Base-by-base conservation (phyloP, 2,329 filamentous ascomycete genomes). In the Talaromyces sp. region DNA sequence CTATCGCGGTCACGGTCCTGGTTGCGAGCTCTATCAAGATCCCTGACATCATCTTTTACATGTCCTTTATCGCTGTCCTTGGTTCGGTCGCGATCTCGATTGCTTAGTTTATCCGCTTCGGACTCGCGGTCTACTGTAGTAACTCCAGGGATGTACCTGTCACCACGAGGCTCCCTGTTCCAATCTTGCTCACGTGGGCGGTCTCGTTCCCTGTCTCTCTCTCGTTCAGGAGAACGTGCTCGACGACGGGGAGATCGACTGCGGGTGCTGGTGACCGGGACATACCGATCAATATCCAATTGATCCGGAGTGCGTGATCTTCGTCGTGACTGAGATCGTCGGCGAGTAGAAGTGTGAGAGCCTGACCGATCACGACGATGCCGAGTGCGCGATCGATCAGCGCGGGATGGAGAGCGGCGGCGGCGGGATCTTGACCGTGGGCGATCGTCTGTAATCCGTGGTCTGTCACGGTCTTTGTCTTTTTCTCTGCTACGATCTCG, bases 281-380 rank as follows among this genome's bases (percentile, higher is more conserved):
- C 76, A 64, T 80, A 80, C n/a, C 78, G 77, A 68, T 80, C 78
- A 64, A 80, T 80, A 63, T 80, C 78, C 37, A 77, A 72, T 61
- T 73, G 68, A 60, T 71, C 73, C 35, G 66, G 68, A 56, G 73
- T 71, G 47, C 68, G 67, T 37, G 67, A 67, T 24, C 63, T 57
- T 27, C 64, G 60, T 24, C 64, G 68, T 14, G 66, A 70, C n/a
- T 66, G 67, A 52, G 71, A 71, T 41, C 67, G 69, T 13, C 68
- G 72, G 10, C 67, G 68, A 56, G 68, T 61, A 52, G 64, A 54
- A 37, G 54, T 37, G 22, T 60, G 60, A 60, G 64, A 66, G 14
- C 19, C 27, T 11, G 64, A 66, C 19, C 64, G 60, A 22, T 63
- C 64, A 8, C 64, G 64, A 35, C 52, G 43, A 59, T 59, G 27